Percentiles rank a stretch among this genome's conserved stretches.
phyloP scores from a whole-genome alignment of 2,329 filamentous ascomycete genomes.

The Colletotrichum ledebouriae region DNA sequence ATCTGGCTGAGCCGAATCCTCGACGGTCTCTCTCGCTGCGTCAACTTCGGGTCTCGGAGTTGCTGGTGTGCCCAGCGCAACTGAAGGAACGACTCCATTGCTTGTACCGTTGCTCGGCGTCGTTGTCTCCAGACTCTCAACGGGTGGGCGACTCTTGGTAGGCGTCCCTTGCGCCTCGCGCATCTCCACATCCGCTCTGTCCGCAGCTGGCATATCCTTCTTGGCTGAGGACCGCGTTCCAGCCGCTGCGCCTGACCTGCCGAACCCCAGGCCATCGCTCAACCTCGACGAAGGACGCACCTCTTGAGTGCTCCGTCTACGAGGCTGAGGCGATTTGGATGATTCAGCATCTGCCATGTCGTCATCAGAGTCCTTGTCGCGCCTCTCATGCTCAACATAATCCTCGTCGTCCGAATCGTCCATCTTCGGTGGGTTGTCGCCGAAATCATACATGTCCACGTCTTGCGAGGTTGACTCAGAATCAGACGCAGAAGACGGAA shows the following conservation, averaged over 20 bases:
- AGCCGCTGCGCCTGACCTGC: conserved; percentile 27
- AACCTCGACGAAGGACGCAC: conserved; percentile 32
- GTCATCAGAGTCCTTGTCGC: conserved; percentile 21
- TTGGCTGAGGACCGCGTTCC: conserved; percentile 30
- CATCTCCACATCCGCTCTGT: conserved; percentile 19
- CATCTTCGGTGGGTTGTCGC: conserved; percentile 44
- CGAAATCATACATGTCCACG: conserved; percentile 38
- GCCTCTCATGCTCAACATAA: conserved; percentile 19
- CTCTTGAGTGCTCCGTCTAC: conserved; percentile 38
- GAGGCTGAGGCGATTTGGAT: conserved; percentile 22
- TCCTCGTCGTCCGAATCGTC: conserved; percentile 39
- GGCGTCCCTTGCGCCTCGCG: conserved; percentile 20
- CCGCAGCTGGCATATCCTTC: conserved; percentile 7
- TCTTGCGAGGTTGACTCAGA: conserved; percentile 26
- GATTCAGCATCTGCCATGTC: conserved; percentile 27
- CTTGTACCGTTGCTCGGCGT: background rate
- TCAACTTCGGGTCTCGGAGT: background rate
- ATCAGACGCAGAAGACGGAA: conserved; percentile 32
- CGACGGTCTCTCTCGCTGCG: background rate
- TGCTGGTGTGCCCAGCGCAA: conserved; percentile 23
- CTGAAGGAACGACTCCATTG: background rate
- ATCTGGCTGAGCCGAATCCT: background rate
- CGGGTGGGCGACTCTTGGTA: background rate
- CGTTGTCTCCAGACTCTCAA: background rate
- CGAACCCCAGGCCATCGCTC: conserved; percentile 4